Percentiles rank a stretch among this genome's conserved stretches.
These are phyloP conservation scores for Suillus hirtellus DNA, from an alignment of 768 basidiomycete species.

Conservation along the genomic window DNA sequence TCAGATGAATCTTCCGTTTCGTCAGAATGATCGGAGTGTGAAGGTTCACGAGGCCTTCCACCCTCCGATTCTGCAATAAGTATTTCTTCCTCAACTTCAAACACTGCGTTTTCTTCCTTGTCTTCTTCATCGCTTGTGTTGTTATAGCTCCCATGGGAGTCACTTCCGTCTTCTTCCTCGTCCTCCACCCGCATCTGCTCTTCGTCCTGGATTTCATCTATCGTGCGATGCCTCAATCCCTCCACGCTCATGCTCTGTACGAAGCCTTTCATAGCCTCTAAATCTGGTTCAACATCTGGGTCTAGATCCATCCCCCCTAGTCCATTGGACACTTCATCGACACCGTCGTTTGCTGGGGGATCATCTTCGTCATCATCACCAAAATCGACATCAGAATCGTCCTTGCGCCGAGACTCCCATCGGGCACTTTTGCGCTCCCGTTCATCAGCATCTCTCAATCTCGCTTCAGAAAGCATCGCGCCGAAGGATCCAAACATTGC, in stretches of 20 bases:
- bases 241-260: conserved; percentile 49
- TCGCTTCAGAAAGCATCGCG: conserved; percentile 55
- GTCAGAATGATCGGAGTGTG: conserved; percentile 14
- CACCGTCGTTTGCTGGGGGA: conserved; percentile 23
- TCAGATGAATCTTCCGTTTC: conserved; percentile 36
- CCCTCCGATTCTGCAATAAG: conserved; percentile 38
- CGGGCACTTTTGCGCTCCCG: conserved; percentile 37
- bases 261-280: conserved; percentile 55
- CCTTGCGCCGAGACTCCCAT: conserved; percentile 53
- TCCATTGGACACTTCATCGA: conserved; percentile 30
- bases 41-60: background rate
- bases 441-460: conserved; percentile 38
- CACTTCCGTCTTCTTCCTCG: conserved; percentile 32
- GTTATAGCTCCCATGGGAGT: conserved; percentile 25
- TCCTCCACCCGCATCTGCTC: conserved; percentile 51
- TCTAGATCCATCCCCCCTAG: conserved; percentile 67
- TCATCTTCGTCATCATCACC: conserved; percentile 44
- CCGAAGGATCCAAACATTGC: conserved; percentile 49
- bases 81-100: conserved; percentile 48
- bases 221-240: conserved; percentile 52
- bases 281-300: conserved; percentile 48
- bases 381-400: conserved; percentile 72
- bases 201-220: conserved; percentile 66
- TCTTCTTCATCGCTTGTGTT: conserved; percentile 34
- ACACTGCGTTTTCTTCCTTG: conserved; percentile 35